Conservation (phyloP, 169 alveolate genomes). For the Cytauxzoon felis region DNA sequence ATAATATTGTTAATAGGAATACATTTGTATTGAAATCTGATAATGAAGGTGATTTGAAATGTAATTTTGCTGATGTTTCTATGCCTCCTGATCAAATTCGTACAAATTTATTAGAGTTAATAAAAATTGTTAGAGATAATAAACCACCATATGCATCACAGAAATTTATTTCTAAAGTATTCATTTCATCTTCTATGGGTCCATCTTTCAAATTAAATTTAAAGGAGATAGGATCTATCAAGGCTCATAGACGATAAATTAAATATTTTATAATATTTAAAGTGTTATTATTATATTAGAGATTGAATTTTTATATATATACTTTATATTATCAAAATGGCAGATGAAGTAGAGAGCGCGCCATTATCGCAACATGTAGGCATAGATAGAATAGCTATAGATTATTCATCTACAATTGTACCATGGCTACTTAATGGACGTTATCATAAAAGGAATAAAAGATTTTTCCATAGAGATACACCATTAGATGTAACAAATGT, state of each 20-base stretch:
- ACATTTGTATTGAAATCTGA: conserved; percentile 60
- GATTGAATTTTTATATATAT: not conserved
- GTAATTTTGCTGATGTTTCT: conserved; percentile 75
- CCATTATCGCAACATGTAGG: conserved; percentile 56
- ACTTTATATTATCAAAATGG: not conserved
- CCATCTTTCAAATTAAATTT: conserved; percentile 40
- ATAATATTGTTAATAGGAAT: conserved; percentile 32
- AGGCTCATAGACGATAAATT: not conserved
- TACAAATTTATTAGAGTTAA: conserved; percentile 59
- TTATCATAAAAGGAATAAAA: conserved; percentile 17
- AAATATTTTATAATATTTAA: not conserved
- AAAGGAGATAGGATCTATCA: conserved; percentile 36
- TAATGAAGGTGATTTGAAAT: conserved; percentile 68
- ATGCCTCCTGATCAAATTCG: conserved; percentile 74
- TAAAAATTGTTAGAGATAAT: conserved; percentile 27
- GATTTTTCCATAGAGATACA: conserved; percentile 33
- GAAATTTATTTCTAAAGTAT: conserved; percentile 25
- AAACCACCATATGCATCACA: conserved; percentile 45
- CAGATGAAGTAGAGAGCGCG: conserved; percentile 21
- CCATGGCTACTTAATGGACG: conserved; percentile 37
- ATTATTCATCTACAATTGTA: conserved; percentile 37
- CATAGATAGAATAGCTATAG: conserved; percentile 46
- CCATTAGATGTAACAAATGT: conserved; percentile 41
- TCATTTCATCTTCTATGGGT: conserved; percentile 60
- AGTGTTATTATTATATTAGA: not conserved